phyloP scores from a whole-genome alignment of 768 basidiomycete species.

The Mycena rosella region DNA sequence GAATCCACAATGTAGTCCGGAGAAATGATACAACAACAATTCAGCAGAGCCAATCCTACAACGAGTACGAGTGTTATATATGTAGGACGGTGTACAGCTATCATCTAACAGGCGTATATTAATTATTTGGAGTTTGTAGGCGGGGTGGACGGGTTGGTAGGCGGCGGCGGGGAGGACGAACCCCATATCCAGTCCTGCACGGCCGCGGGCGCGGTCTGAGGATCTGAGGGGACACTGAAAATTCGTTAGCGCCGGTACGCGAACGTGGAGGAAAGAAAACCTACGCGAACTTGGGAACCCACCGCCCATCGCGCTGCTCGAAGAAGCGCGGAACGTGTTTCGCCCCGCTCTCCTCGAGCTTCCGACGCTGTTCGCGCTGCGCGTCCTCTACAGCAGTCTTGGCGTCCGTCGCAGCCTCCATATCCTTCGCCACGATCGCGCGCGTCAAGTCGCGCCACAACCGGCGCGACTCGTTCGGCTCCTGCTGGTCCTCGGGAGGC shows the following conservation, averaged over 20 bases:
- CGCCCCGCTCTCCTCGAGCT: constrained; percentile 80
- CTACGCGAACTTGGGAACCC: constrained; percentile 84
- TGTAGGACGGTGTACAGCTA: constrained; percentile 30
- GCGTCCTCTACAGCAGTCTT: constrained; percentile 93
- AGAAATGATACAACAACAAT: constrained; percentile 23
- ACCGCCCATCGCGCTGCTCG: constrained; percentile 78
- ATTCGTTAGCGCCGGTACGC: constrained; percentile 13
- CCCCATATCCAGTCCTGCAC: constrained; percentile 88
- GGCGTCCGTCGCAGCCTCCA: constrained; percentile 93
- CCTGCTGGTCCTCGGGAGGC: constrained; percentile 88
- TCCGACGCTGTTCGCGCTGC: constrained; percentile 84
- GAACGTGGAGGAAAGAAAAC: constrained; percentile 44
- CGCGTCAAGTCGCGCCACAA: constrained; percentile 88
- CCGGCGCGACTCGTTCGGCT: constrained; percentile 91
- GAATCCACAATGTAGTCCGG: neutral
- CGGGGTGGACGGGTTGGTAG: constrained; percentile 27
- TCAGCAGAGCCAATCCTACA: constrained; percentile 26
- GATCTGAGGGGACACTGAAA: constrained; percentile 77
- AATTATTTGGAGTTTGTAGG: constrained; percentile 29
- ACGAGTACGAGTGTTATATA: constrained; percentile 15
- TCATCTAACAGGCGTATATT: constrained; percentile 35
- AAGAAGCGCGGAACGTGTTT: constrained; percentile 87
- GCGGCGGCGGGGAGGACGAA: constrained; percentile 42
- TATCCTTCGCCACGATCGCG: constrained; percentile 89
- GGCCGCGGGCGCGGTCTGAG: constrained; percentile 70